Conservation (phyloP, 106 monocot species). For the Platanthera zijinensis region DNA sequence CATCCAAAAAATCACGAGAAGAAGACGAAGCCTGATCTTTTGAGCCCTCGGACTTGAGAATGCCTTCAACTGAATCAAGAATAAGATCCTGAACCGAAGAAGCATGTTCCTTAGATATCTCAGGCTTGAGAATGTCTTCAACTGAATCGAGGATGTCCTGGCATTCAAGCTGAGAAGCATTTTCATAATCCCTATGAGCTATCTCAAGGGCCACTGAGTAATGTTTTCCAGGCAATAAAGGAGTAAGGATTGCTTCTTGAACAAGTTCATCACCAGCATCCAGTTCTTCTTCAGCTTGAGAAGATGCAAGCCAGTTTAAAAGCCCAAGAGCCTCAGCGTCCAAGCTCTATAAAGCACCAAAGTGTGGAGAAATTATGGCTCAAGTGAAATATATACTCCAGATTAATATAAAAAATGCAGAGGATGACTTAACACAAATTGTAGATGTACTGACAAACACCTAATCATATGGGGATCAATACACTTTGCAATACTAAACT, state of each 20-base stretch:
- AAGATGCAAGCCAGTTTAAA: conserved; percentile 85
- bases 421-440: not conserved
- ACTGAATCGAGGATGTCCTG: conserved; percentile 89
- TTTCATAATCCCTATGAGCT: conserved; percentile 75
- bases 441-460: not conserved
- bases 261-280: conserved; percentile 65
- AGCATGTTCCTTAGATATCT: conserved; percentile 17
- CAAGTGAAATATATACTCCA: not conserved
- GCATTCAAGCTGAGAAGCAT: conserved; percentile 80
- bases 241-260: conserved; percentile 68
- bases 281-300: conserved; percentile 70
- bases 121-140: conserved; percentile 20
- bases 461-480: not conserved
- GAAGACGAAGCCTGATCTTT: conserved; percentile 15
- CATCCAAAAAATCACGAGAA: not conserved
- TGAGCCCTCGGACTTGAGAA: conserved; percentile 10
- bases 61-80: conserved; percentile 60
- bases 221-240: conserved; percentile 43
- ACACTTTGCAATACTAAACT: not conserved
- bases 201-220: conserved; percentile 50
- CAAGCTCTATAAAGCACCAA: conserved; percentile 23
- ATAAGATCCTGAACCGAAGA: conserved; percentile 20
- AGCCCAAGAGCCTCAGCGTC: conserved; percentile 66
- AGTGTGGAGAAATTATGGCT: not conserved
- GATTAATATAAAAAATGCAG: not conserved